Evolutionary conservation across 176 grass and related monocot genomes (phyloP).

Genomic region (Musa acuminata): DNA sequence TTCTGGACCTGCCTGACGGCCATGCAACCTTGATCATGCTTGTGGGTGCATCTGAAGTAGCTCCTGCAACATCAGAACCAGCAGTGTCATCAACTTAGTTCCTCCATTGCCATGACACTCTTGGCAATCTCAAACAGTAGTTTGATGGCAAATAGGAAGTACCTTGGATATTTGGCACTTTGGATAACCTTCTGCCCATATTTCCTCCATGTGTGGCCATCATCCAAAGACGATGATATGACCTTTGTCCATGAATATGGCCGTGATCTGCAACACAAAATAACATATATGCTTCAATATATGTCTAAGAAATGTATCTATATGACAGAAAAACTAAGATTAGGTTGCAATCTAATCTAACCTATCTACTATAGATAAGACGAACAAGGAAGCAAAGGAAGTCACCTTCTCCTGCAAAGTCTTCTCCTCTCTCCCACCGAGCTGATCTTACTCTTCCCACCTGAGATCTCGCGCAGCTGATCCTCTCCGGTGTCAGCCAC

Average conservation of each 20-base stretch:
- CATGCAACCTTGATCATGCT: slow-evolving; percentile 53
- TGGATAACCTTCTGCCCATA: slow-evolving; percentile 13
- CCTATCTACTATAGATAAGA: too few relatives aligned
- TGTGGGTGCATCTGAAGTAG: slow-evolving; percentile 92
- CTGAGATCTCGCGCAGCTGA: too few relatives aligned
- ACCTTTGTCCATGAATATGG: neutral
- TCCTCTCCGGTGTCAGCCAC: neutral
- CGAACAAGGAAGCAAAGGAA: too few relatives aligned
- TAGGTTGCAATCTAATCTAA: neutral
- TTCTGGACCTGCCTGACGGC: slow-evolving; percentile 60
- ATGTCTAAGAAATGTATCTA: neutral
- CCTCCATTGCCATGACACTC: too few relatives aligned
- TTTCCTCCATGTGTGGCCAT: slow-evolving; percentile 9
- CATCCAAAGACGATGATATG: neutral
- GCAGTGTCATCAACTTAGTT: too few relatives aligned
- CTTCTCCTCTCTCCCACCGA: neutral
- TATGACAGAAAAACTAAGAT: neutral
- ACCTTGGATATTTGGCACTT: neutral
- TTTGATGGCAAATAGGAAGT: neutral
- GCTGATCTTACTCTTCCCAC: neutral
- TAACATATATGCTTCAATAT: too few relatives aligned
- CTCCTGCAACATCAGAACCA: slow-evolving; percentile 26
- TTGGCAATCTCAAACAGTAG: neutral
- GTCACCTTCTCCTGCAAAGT: neutral
- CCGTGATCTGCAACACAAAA: neutral